Percentiles rank a stretch among this genome's conserved stretches.
Evolutionary conservation across 306 rosid genomes (phyloP).

Genomic region (Quercus parvula): DNA sequence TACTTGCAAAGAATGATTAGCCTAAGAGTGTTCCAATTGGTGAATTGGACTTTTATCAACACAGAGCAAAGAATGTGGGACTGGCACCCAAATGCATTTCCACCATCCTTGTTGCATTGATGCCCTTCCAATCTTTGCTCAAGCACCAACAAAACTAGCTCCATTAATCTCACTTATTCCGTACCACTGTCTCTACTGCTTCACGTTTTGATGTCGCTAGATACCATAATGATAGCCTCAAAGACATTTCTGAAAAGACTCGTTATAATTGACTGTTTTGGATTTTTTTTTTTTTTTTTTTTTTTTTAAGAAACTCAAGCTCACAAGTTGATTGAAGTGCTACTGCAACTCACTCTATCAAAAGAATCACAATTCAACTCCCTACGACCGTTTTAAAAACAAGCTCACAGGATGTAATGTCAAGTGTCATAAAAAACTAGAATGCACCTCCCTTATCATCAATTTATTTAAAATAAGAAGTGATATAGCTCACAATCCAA

Average conservation of each 20-base stretch:
- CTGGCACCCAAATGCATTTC: background rate
- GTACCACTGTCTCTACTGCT: background rate
- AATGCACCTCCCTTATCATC: too few species aligned
- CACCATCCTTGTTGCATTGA: background rate
- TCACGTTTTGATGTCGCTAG: background rate
- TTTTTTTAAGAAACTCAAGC: background rate
- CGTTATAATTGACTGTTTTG: background rate
- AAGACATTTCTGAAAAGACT: background rate
- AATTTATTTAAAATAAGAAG: too few species aligned
- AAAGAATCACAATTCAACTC: too few species aligned
- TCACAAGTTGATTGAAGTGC: background rate
- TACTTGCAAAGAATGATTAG: background rate
- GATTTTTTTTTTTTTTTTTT: too few species aligned
- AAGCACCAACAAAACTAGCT: background rate
- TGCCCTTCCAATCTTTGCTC: background rate
- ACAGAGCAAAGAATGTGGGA: background rate
- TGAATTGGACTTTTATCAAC: background rate
- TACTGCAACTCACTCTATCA: too few species aligned
- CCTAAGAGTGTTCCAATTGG: background rate
- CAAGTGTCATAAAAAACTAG: fast-evolving
- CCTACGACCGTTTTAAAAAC: too few species aligned
- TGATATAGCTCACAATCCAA: too few species aligned
- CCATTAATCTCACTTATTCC: background rate
- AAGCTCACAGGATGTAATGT: too few species aligned
- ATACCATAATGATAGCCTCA: background rate